A percentile compares a stretch with the other conserved stretches of the same genome.
Evolutionary conservation across 1,139 yeast species (phyloP).

Genomic region (Suhomyces atakaporum): DNA sequence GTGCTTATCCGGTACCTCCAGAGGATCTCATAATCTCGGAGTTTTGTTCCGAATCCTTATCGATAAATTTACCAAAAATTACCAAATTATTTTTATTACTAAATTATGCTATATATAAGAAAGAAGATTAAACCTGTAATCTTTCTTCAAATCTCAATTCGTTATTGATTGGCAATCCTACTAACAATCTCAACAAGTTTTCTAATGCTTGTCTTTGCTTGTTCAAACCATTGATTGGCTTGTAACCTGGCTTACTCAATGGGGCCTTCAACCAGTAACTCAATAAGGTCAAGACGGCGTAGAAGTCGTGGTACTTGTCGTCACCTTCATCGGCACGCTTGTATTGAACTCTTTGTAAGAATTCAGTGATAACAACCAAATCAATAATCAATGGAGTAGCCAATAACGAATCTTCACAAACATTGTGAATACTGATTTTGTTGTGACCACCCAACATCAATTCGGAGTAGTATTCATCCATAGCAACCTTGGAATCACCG

Average conservation of each 20-base stretch:
- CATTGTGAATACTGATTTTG: slow-evolving; percentile 90
- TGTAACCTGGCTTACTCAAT: slow-evolving; percentile 84
- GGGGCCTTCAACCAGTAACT: slow-evolving; percentile 98
- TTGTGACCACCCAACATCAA: slow-evolving; percentile 98
- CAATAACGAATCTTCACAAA: slow-evolving; percentile 92
- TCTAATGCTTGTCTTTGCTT: slow-evolving; percentile 93
- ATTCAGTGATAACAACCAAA: slow-evolving; percentile 86
- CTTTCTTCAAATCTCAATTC: slow-evolving; percentile 95
- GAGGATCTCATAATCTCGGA: not conserved
- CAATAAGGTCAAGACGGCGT: slow-evolving; percentile 83
- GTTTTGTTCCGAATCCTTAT: not conserved
- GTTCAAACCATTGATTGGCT: slow-evolving; percentile 90
- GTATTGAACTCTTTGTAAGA: slow-evolving; percentile 82
- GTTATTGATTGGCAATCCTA: slow-evolving; percentile 87
- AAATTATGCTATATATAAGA: slow-evolving; percentile 2
- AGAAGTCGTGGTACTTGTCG: slow-evolving; percentile 62
- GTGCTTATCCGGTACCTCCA: slow-evolving; percentile 3
- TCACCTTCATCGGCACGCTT: slow-evolving; percentile 49
- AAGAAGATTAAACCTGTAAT: slow-evolving; percentile 30
- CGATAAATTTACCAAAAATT: not conserved
- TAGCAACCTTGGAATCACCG: slow-evolving; percentile 95
- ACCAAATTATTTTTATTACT: not conserved
- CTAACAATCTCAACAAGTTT: slow-evolving; percentile 84
- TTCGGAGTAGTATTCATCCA: slow-evolving; percentile 97
- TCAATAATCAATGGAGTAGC: slow-evolving; percentile 96